Evolutionary conservation across 805 yeast species (phyloP), one percentile per base, ranked within the genome.

Genomic region (Candida xyloterini): DNA sequence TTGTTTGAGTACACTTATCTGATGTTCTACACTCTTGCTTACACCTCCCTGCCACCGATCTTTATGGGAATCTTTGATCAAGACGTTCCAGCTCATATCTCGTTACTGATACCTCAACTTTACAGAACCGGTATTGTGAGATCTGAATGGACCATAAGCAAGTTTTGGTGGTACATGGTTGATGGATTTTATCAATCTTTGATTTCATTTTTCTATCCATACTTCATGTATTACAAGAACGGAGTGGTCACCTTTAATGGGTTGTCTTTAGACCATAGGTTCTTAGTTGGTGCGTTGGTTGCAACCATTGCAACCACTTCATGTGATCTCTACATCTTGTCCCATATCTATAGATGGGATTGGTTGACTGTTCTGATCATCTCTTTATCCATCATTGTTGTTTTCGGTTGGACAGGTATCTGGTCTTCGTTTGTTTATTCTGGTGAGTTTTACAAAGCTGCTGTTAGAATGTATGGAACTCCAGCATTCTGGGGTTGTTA

Each of bases 1-100:
- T 65, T 85, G 47, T 81, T 76, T 53, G 93, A 85, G 68, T 85
- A 73, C 65, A 85, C 95, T 15, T 83, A 75, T 54, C 66, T 84
- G 68, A 84, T 79, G 82, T 84, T 85, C 58, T 85, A 83, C 63
- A 84, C 80, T 56, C 74, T 85, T 73, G 91, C 90, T 2, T 85
- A 81, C 56, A 85, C 95, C 0, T 84, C 95, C 3, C 65, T 84
- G 41, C 91, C 95, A 0, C 83, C 84, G 38, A 85, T 85, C 36
- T 78, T 85, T 51, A 62, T 85, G 60, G 93, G 86, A 48, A 75
- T 85, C 18, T 74, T 85, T 46, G 95, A 85, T 62, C 93, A 85
- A 60, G 95, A 85, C 64, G 90, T 84, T 15, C 71, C 71, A 43
- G 87, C 77, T 46, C 73, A 76, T 29, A 79, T 84, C 24, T 80